Evolutionary conservation across 2,329 filamentous ascomycete species (phyloP).

Genomic region (Apiospora arundinis): DNA sequence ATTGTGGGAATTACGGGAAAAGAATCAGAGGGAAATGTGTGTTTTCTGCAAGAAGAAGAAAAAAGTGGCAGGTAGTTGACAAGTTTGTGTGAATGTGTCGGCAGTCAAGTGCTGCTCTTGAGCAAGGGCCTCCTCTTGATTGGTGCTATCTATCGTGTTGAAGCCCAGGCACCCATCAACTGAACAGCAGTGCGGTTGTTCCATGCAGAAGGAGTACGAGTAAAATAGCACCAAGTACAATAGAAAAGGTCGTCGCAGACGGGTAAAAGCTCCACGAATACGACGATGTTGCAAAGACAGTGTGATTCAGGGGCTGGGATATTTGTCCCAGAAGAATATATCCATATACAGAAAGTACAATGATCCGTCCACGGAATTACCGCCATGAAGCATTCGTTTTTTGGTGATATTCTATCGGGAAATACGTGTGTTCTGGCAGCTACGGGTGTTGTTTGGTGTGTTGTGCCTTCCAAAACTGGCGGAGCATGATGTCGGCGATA

Average conservation of each 20-base stretch:
- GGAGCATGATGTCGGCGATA: not conserved
- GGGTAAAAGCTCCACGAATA: not conserved
- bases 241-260: not conserved
- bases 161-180: not conserved
- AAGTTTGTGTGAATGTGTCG: not conserved
- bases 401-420: not conserved
- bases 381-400: not conserved
- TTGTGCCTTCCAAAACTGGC: not conserved
- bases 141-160: not conserved
- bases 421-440: not conserved
- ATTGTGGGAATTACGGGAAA: not conserved
- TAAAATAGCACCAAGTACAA: not conserved
- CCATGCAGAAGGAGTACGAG: not conserved
- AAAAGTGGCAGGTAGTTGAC: not conserved
- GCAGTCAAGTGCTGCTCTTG: not conserved
- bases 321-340: not conserved
- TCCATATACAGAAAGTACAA: not conserved
- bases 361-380: not conserved
- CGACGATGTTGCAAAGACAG: not conserved
- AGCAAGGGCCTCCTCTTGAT: not conserved
- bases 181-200: too few species aligned
- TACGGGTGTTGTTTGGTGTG: not conserved
- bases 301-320: not conserved
- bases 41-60: too few species aligned
- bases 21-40: not conserved